Evolutionary conservation across 192 early-diverging fungal species (phyloP), one percentile per base, ranked within the genome.

Genomic region (Coemansia sp.): DNA sequence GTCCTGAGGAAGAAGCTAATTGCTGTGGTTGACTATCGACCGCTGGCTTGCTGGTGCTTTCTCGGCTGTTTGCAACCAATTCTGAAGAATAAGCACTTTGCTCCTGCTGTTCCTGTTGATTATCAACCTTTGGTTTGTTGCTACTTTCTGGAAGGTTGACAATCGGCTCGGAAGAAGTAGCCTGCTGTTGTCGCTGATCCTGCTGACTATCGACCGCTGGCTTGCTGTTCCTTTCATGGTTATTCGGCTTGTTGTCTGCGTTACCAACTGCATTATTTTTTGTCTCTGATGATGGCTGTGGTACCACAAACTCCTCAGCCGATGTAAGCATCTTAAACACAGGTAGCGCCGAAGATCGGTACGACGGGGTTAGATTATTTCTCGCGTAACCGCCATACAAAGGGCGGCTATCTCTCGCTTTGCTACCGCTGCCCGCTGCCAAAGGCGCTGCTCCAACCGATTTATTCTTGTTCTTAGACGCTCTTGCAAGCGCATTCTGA

Each of bases 241-340:
- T 47, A 4, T n/a, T 47, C 46, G 46, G 11, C 6, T 47, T 11
- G 3, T 3, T n/a, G 46, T 47, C n/a, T 2, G n/a, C n/a, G n/a
- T 5, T 47, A 45, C 10, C 13, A 2, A 7, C 43, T 45, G 8
- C 13, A 45, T 45, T 45, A 45, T 45, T 15, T 9, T 45, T 45
- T 9, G 13, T 45, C 8, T 45, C 43, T 15, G 13, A 7, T 45
- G 43, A 15, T 52, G 51, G 56, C 15, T 18, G 39, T 41, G 36
- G 51, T n/a, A 19, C 45, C 7, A 21, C 68, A 12, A 12, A 43
- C 32, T 52, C 21, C n/a, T 65, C 73, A 19, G 65, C 62, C 13
- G 52, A 56, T 46, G 68, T 65, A 18, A 75, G 61, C 22, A 66
- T 62, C 59, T 69, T 75, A 10, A 65, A 62, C 9, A 46, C 26